A percentile compares a stretch with the other conserved stretches of the same genome.
phyloP scores from a whole-genome alignment of 805 yeast genomes.

The Cyberlindnera mycetangii region DNA sequence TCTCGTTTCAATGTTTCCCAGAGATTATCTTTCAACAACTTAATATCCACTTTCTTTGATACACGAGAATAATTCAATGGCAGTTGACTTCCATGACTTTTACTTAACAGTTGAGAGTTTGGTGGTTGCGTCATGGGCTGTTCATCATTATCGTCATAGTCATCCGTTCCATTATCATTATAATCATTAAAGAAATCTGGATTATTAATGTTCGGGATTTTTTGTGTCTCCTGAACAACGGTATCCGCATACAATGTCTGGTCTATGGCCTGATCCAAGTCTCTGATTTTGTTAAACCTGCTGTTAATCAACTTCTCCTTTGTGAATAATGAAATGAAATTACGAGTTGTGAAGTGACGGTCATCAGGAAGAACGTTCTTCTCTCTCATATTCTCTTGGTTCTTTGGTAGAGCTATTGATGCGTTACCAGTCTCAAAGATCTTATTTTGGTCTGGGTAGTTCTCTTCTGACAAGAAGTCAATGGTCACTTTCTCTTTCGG shows the following conservation, averaged over 20 bases:
- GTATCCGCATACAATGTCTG: conserved; percentile 71
- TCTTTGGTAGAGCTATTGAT: conserved; percentile 39
- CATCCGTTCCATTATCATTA: conserved; percentile 32
- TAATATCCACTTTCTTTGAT: conserved; percentile 78
- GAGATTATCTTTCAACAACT: conserved; percentile 67
- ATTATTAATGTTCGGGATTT: conserved; percentile 28
- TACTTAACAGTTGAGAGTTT: conserved; percentile 23
- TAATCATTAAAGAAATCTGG: conserved; percentile 39
- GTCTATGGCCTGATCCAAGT: conserved; percentile 42
- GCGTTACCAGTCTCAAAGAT: conserved; percentile 39
- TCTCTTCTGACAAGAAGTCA: conserved; percentile 41
- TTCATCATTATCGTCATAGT: conserved; percentile 33
- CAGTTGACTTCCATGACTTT: conserved; percentile 25
- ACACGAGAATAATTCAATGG: conserved; percentile 61
- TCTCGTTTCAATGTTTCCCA: conserved; percentile 55
- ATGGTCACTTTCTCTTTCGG: conserved; percentile 38
- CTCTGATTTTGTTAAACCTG: conserved; percentile 27
- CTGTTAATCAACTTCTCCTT: conserved; percentile 54
- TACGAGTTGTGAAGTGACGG: conserved; percentile 64
- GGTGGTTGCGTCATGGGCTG: conserved; percentile 18
- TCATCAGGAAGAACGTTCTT: conserved; percentile 68
- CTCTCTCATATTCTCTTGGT: conserved; percentile 38
- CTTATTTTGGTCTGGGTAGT: conserved; percentile 34
- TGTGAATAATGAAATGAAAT: conserved; percentile 62
- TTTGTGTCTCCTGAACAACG: conserved; percentile 30